Evolutionary conservation across 2,329 filamentous ascomycete species (phyloP), one percentile per base, ranked within the genome.

Genomic region (Podosphaera leucotricha): DNA sequence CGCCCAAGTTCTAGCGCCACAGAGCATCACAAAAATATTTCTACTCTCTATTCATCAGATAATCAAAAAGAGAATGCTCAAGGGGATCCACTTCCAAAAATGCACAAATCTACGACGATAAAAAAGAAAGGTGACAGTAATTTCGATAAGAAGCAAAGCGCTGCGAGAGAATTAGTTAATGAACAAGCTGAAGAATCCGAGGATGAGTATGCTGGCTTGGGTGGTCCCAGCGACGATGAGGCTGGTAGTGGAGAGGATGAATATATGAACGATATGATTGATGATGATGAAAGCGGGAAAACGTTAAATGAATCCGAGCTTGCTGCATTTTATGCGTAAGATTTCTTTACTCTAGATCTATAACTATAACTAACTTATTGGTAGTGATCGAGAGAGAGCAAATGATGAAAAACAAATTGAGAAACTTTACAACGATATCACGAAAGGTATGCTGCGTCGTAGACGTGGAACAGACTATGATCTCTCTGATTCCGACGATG

Each of bases 101-200:
- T 93, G 72, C 73, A 72, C 52, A 77, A 77, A 55, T 75, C 70
- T 2, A 70, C 72, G 36, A 68, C 68, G 54, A 30, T 11, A 8
- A 70, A 71, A 53, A 66, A 68, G 43, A 62, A 64, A 5, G 55
- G 56, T 7, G 54, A 57, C n/a, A 65, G 69, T 15, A 65, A 67
- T 1, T 92, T 85, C 53, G 72, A 93, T 62, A 82, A 79, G 60
- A 86, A 84, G 61, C 86, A 80, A 59, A 92, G 83, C 62, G 77
- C 81, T 57, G 87, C 86, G 0, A 85, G 77, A 55, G 77, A 79
- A 20, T 81, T 93, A 70, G 69, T 98, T 33, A 74, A 95, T 51
- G 90, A 94, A 52, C 85, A 92, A 57, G 87, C 90, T 48, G 83
- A 93, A 54, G 90, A 98, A 62, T 98, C 90, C 0, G 92, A 98